Conservation (phyloP, 495 filamentous ascomycete genomes). For the Annulohypoxylon maeteangense region DNA sequence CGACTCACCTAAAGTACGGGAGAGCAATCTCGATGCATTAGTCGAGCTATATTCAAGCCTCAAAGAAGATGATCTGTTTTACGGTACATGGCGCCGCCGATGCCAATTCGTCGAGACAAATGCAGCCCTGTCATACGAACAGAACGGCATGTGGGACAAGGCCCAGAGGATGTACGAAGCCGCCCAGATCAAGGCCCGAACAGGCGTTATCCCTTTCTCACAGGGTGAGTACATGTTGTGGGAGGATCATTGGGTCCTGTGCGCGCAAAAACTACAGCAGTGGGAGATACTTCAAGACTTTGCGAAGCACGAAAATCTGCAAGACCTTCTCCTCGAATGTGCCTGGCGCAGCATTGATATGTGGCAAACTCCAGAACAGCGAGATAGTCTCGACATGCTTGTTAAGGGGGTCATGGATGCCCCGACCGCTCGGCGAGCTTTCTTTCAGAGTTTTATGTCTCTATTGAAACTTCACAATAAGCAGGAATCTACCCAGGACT, state of each 20-base stretch:
- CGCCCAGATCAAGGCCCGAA: constrained; percentile 95
- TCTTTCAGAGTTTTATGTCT: constrained; percentile 98
- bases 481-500: constrained; percentile 80
- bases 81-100: constrained; percentile 94
- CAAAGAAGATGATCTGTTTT: constrained; percentile 96
- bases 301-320: constrained; percentile 98
- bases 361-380: constrained; percentile 85
- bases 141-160: constrained; percentile 99
- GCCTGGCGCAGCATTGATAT: constrained; percentile 94
- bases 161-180: constrained; percentile 95
- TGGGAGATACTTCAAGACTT: constrained; percentile 98
- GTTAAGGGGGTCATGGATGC: constrained; percentile 98
- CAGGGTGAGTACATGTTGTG: constrained; percentile 98
- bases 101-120: constrained; percentile 98
- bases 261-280: constrained; percentile 97
- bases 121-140: constrained; percentile 94
- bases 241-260: constrained; percentile 99
- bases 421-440: constrained; percentile 89
- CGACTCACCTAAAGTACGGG: constrained; percentile 82
- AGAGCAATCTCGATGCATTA: constrained; percentile 94
- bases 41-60: constrained; percentile 89
- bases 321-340: constrained; percentile 94
- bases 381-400: constrained; percentile 87
- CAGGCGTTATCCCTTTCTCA: constrained; percentile 91
- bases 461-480: constrained; percentile 92